phyloP scores from a whole-genome alignment of 2,329 filamentous ascomycete genomes.

The Phaeosphaeria sp. region DNA sequence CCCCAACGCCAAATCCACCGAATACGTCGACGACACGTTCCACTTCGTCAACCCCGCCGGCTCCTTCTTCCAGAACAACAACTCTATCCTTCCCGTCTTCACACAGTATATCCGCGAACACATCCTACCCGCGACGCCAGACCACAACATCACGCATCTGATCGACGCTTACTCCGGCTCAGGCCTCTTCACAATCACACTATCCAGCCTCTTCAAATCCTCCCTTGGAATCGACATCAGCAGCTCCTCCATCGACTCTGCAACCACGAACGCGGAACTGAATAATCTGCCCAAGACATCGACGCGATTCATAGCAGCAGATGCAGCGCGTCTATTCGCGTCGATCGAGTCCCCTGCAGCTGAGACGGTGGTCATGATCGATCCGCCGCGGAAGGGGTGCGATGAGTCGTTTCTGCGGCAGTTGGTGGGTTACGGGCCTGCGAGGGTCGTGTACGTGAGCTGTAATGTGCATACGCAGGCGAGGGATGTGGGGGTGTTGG shows the following conservation, averaged over 20 bases:
- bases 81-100: constrained; percentile 89
- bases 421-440: constrained; percentile 77
- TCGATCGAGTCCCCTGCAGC: constrained; percentile 75
- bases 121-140: constrained; percentile 63
- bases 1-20: constrained; percentile 79
- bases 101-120: constrained; percentile 85
- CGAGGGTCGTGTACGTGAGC: constrained; percentile 88
- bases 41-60: constrained; percentile 90
- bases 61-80: constrained; percentile 99
- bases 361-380: constrained; percentile 91
- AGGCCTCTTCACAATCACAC: constrained; percentile 94
- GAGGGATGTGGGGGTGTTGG: constrained; percentile 85
- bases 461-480: constrained; percentile 99
- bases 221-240: constrained; percentile 93
- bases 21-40: constrained; percentile 81
- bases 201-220: constrained; percentile 79
- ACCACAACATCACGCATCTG: constrained; percentile 73
- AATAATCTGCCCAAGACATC: constrained; percentile 74
- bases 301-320: constrained; percentile 86
- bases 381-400: constrained; percentile 96
- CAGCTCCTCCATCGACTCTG: constrained; percentile 76
- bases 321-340: constrained; percentile 83
- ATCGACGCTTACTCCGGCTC: constrained; percentile 98
- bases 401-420: constrained; percentile 84
- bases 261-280: constrained; percentile 76